These are phyloP conservation scores for Isoetes taiwanensis DNA, from an alignment of 75 land plant species.

Conservation along the genomic window DNA sequence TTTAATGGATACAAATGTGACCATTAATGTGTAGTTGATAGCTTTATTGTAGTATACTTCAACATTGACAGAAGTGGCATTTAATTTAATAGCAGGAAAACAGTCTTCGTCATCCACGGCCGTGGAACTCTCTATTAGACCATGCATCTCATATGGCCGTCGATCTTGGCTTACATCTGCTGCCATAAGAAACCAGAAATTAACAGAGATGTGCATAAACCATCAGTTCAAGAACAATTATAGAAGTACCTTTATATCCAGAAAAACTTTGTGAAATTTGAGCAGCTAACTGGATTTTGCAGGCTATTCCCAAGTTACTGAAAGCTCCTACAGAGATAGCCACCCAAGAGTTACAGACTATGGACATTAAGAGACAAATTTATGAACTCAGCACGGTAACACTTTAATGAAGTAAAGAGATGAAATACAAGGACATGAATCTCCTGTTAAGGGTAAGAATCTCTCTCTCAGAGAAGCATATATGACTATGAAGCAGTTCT, in stretches of 20 bases:
- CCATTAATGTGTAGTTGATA: slow-evolving; percentile 95
- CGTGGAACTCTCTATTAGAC: slow-evolving; percentile 71
- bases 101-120: slow-evolving; percentile 78
- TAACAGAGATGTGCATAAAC: not conserved
- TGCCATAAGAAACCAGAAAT: not conserved
- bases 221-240: too few species aligned
- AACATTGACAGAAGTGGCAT: slow-evolving; percentile 87
- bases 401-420: not conserved
- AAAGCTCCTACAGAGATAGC: not conserved
- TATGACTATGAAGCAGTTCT: too few species aligned
- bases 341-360: not conserved
- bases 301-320: not conserved
- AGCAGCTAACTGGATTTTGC: not conserved
- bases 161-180: slow-evolving; percentile 55
- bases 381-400: not conserved
- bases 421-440: not conserved
- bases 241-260: too few species aligned
- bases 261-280: not conserved
- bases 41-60: slow-evolving; percentile 94
- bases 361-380: not conserved
- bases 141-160: slow-evolving; percentile 57
- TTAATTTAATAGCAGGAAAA: slow-evolving; percentile 61
- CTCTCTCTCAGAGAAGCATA: too few species aligned
- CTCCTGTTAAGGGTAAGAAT: too few species aligned
- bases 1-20: slow-evolving; percentile 92